A percentile compares a stretch with the other conserved stretches of the same genome.
Conservation (phyloP, 768 basidiomycete species). For the Postia placenta region DNA sequence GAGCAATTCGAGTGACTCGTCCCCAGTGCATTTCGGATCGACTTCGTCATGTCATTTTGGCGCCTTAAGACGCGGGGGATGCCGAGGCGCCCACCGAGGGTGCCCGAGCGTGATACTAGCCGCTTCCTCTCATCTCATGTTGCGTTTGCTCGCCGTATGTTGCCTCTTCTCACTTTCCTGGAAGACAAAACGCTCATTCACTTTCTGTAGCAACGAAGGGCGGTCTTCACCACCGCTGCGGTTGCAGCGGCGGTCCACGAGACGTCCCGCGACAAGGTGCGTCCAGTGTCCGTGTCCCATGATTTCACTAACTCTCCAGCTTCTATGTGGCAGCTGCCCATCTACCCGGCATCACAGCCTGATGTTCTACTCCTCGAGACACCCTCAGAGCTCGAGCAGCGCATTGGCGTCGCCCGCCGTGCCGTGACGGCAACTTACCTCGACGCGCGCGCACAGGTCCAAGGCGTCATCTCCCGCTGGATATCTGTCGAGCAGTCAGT, state of each 20-base stretch:
- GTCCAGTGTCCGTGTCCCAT: neutral
- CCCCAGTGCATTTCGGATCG: too few species aligned
- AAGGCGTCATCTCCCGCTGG: conserved; percentile 73
- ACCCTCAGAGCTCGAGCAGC: conserved; percentile 67
- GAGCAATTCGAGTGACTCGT: too few species aligned
- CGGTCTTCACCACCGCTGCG: conserved; percentile 4
- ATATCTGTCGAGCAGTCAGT: conserved; percentile 80
- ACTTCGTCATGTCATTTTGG: too few species aligned
- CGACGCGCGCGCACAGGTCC: conserved; percentile 60
- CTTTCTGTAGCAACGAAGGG: conserved; percentile 13
- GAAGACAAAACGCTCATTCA: neutral
- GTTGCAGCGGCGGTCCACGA: conserved; percentile 14
- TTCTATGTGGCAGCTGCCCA: conserved; percentile 58
- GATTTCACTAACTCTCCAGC: neutral
- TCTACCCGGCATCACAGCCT: conserved; percentile 63
- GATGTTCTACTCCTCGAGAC: conserved; percentile 69
- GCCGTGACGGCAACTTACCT: conserved; percentile 48
- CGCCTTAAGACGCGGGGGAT: too few species aligned
- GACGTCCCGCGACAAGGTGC: conserved; percentile 16
- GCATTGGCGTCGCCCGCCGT: conserved; percentile 67
- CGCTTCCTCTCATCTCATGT: conserved; percentile 3
- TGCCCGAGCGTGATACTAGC: too few species aligned
- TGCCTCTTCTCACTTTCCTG: neutral
- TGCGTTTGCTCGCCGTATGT: conserved; percentile 7
- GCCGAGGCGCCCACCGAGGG: too few species aligned